phyloP scores from a whole-genome alignment of 768 basidiomycete species.

The Xanthoconium stramineum region DNA sequence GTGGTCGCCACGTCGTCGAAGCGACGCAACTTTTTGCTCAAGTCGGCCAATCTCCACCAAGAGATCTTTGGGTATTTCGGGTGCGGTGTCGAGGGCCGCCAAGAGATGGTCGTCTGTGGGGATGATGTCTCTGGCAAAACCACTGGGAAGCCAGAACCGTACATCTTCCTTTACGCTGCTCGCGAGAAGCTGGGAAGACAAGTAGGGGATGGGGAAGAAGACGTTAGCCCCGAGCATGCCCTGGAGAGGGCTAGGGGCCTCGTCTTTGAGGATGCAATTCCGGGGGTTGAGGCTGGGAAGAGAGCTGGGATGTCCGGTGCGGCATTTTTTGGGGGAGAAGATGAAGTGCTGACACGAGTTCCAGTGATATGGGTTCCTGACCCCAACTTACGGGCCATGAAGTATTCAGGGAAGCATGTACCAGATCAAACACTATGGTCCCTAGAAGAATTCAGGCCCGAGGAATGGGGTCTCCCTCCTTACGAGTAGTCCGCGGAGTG shows the following conservation, averaged over 20 bases:
- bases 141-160: constrained; percentile 76
- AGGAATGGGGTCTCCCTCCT: constrained; percentile 80
- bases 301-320: constrained; percentile 84
- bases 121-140: constrained; percentile 60
- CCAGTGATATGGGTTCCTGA: constrained; percentile 88
- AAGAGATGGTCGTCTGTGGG: constrained; percentile 63
- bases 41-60: constrained; percentile 57
- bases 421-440: constrained; percentile 61
- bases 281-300: constrained; percentile 77
- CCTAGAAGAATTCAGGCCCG: constrained; percentile 72
- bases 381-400: constrained; percentile 53
- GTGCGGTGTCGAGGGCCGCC: constrained; percentile 13
- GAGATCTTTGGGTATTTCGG: constrained; percentile 47
- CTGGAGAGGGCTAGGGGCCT: constrained; percentile 60
- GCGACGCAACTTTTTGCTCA: constrained; percentile 61
- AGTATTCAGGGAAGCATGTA: constrained; percentile 44
- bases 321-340: constrained; percentile 10
- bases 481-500: constrained; percentile 36
- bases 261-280: constrained; percentile 80
- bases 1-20: constrained; percentile 78
- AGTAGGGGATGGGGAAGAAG: constrained; percentile 48
- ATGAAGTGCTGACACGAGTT: neutral
- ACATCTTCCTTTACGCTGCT: constrained; percentile 77
- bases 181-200: constrained; percentile 50
- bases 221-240: constrained; percentile 33